Evolutionary conservation across 805 yeast species (phyloP).

Genomic region (Suhomyces pyralidae): DNA sequence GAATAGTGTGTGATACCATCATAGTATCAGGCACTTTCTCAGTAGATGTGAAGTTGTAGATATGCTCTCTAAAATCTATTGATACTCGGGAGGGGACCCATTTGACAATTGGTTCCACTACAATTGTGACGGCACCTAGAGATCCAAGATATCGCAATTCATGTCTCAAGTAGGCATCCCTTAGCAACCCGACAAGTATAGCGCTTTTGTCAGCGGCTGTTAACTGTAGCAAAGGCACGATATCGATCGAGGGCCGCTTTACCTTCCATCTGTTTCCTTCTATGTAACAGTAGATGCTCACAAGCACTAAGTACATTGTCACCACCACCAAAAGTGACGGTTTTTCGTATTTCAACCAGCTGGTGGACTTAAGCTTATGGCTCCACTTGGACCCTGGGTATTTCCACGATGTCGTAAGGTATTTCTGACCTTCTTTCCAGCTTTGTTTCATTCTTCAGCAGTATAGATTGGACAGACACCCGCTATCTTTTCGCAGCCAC

Average conservation of each 20-base stretch:
- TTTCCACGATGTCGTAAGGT: not conserved
- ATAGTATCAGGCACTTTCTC: not conserved
- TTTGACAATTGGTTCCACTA: not conserved
- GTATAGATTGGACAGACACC: not conserved
- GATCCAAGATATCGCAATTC: not conserved
- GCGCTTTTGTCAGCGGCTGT: not conserved
- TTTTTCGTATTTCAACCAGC: not conserved
- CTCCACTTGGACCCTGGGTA: not conserved
- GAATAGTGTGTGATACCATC: not conserved
- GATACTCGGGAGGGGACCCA: not conserved
- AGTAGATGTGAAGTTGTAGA: not conserved
- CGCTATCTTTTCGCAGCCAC: not conserved
- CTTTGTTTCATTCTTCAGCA: not conserved
- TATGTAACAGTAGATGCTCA: not conserved
- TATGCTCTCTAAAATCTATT: not conserved
- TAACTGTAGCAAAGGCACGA: not conserved
- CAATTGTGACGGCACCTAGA: not conserved
- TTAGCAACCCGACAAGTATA: not conserved
- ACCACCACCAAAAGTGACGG: not conserved
- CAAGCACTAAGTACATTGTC: not conserved
- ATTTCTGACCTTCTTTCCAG: not conserved
- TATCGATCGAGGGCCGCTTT: not conserved
- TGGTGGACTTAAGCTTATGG: not conserved
- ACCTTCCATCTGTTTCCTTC: not conserved
- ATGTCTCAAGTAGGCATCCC: not conserved